Evolutionary conservation across 768 basidiomycete species (phyloP), one percentile per base, ranked within the genome.

Genomic region (Chalciporus pseudorubinellus): DNA sequence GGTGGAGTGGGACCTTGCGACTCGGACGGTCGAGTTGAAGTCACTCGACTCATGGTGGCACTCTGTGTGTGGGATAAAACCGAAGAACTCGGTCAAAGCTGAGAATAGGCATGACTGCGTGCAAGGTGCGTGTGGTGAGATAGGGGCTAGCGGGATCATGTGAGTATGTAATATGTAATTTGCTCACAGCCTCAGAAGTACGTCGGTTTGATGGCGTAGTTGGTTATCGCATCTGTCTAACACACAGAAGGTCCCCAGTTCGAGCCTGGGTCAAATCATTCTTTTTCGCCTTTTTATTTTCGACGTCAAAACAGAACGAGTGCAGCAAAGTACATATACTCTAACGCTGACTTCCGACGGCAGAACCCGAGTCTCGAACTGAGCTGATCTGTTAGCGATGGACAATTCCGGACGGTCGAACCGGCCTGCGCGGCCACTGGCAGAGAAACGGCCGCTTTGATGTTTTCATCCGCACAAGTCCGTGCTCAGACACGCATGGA

Each of bases 161-260:
- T 38, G 29, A 48, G 18, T 3, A n/a, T 16, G 6, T 36, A n/a
- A 16, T n/a, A n/a, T n/a, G n/a, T n/a, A n/a, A n/a, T n/a, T n/a
- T n/a, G n/a, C n/a, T n/a, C n/a, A n/a, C n/a, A n/a, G n/a, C n/a
- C n/a, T n/a, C n/a, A n/a, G n/a, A n/a, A n/a, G n/a, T 4, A 0
- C 11, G 21, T 21, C 7, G 64, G 67, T 69, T 58, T 65, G 80
- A 79, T 84, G 83, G 83, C 80, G 83, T 85, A 84, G 81, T 83
- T 85, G 83, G 83, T 85, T 84, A 85, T 85, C 82, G 80, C 83
- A 82, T 84, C 81, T 83, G 83, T 84, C 82, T 84, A 82, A 85
- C 83, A 84, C 83, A 83, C 82, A 82, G 82, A 81, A 82, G 82
- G 81, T 79, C 82, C 75, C 72, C 81, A 77, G 82, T 83, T 83